Evolutionary conservation across 306 rosid genomes (phyloP).

Genomic region (Gastrolobium bilobum): DNA sequence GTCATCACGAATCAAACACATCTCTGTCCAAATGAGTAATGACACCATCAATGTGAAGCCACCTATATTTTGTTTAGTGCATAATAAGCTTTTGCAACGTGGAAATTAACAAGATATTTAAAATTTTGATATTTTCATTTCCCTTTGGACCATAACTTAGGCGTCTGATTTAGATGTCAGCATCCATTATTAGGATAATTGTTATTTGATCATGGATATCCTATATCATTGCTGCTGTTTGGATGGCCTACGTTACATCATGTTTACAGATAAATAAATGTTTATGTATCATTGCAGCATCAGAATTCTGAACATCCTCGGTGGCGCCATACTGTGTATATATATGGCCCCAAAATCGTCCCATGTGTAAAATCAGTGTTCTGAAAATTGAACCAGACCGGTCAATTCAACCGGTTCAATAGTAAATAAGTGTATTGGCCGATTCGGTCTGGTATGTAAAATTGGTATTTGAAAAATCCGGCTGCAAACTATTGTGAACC

Average conservation of each 20-base stretch:
- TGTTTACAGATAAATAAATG: background rate
- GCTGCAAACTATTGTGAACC: background rate
- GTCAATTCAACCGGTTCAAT: background rate
- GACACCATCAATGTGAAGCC: constrained; percentile 38
- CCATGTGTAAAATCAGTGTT: background rate
- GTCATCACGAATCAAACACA: constrained; percentile 51
- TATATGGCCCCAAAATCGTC: background rate
- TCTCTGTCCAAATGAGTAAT: constrained; percentile 45
- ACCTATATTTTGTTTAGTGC: constrained; percentile 30
- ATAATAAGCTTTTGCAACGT: constrained; percentile 7
- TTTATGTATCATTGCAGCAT: background rate
- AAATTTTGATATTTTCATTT: background rate
- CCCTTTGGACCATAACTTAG: constrained; percentile 22
- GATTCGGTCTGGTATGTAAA: background rate
- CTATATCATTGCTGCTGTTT: background rate
- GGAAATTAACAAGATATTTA: background rate
- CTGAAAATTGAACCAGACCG: background rate
- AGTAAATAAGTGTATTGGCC: background rate
- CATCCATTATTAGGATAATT: constrained; percentile 27
- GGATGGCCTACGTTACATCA: constrained; percentile 32
- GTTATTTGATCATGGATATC: constrained; percentile 15
- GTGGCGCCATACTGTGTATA: background rate
- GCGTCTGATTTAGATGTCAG: constrained; percentile 26
- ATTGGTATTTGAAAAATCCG: too few relatives aligned
- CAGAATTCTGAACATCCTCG: background rate